Evolutionary conservation across 805 yeast species (phyloP).

Genomic region (Teunomyces kruisii): DNA sequence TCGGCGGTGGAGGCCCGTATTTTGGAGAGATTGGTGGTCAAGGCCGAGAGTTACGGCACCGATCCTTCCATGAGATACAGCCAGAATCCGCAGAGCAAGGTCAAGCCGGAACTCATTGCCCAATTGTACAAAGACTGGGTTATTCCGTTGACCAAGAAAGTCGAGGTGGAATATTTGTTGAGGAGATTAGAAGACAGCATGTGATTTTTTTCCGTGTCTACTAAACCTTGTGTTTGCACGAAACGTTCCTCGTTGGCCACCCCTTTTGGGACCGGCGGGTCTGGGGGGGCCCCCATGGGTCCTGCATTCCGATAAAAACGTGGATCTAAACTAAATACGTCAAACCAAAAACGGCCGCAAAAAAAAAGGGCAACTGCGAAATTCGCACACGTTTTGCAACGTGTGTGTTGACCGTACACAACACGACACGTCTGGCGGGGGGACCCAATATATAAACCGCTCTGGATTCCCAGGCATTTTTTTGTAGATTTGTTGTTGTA

Average conservation of each 20-base stretch:
- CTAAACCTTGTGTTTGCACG: too few species aligned
- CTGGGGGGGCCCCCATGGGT: not conserved
- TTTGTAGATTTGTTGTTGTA: not conserved
- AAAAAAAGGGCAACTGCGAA: not conserved
- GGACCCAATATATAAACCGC: not conserved
- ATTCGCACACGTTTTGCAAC: slow-evolving; percentile 1
- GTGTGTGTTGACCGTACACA: slow-evolving; percentile 1
- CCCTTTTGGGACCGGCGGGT: not conserved
- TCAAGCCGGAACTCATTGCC: slow-evolving; percentile 80
- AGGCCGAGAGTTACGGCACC: slow-evolving; percentile 84
- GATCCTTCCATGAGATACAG: slow-evolving; percentile 79
- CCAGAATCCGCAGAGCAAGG: slow-evolving; percentile 67
- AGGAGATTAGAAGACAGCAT: slow-evolving; percentile 68
- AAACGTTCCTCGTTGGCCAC: not conserved
- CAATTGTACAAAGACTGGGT: slow-evolving; percentile 82
- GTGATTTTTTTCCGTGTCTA: too few species aligned
- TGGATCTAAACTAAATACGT: slow-evolving; percentile 1
- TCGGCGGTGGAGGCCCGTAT: slow-evolving; percentile 83
- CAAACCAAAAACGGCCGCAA: not conserved
- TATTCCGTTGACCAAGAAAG: slow-evolving; percentile 92
- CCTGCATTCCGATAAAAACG: slow-evolving; percentile 1
- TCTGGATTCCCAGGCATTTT: not conserved
- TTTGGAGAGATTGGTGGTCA: slow-evolving; percentile 69
- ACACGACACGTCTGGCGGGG: not conserved
- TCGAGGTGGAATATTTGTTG: slow-evolving; percentile 87